phyloP scores from a whole-genome alignment of 1,284 basidiomycete species.

The Boletellus deceptivus region DNA sequence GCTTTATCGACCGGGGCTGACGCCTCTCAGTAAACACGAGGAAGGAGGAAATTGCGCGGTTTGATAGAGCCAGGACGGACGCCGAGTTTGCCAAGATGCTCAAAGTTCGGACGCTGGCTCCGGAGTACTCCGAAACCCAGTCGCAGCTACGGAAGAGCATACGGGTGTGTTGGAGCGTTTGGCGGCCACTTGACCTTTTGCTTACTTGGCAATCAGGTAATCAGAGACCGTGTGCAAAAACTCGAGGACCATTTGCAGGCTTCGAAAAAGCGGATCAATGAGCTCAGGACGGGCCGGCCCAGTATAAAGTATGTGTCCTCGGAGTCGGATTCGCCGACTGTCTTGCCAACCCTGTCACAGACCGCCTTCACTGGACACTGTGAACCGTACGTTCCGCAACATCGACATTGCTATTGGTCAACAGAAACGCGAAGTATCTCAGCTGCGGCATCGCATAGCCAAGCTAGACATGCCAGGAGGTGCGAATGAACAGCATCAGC shows the following conservation, averaged over 20 bases:
- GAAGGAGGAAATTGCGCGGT: slow-evolving; percentile 72
- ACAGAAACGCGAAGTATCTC: slow-evolving; percentile 58
- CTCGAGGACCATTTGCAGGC: slow-evolving; percentile 71
- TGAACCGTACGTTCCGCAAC: slow-evolving; percentile 81
- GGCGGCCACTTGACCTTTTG: not conserved
- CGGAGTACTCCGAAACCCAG: slow-evolving; percentile 85
- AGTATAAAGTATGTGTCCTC: slow-evolving; percentile 53
- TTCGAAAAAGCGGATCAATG: slow-evolving; percentile 67
- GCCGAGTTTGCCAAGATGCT: slow-evolving; percentile 80
- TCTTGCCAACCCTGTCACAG: slow-evolving; percentile 37
- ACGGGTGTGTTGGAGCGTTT: slow-evolving; percentile 44
- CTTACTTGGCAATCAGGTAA: slow-evolving; percentile 41
- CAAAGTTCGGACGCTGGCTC: slow-evolving; percentile 77
- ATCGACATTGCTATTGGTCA: slow-evolving; percentile 70
- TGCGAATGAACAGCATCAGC: slow-evolving; percentile 37
- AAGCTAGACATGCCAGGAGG: slow-evolving; percentile 45
- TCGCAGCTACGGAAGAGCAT: slow-evolving; percentile 69
- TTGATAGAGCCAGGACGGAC: slow-evolving; percentile 73
- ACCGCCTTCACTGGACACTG: slow-evolving; percentile 78
- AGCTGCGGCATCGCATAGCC: slow-evolving; percentile 54
- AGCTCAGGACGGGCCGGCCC: slow-evolving; percentile 62
- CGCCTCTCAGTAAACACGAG: slow-evolving; percentile 58
- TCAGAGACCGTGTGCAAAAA: slow-evolving; percentile 71
- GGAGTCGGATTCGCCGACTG: not conserved
- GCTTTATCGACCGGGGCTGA: not conserved